Evolutionary conservation across 2,329 filamentous ascomycete genomes (phyloP).

Genomic region (Penicillium sp.): DNA sequence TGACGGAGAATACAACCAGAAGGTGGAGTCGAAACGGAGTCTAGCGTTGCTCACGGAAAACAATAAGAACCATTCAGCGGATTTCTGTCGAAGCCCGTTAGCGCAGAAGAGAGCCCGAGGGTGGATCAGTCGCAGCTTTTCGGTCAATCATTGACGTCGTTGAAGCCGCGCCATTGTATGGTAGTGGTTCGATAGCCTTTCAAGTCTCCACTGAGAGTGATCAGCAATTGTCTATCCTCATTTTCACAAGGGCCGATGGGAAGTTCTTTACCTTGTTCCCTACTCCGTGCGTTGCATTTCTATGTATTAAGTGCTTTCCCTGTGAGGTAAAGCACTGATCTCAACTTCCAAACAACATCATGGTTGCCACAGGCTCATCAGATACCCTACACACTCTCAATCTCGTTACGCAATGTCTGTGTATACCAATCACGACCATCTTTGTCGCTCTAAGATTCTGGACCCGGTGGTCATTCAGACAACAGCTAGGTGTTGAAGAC

Average conservation of each 20-base stretch:
- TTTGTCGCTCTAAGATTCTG: slow-evolving; percentile 35
- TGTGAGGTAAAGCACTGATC: background rate
- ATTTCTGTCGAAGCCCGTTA: background rate
- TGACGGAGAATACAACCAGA: background rate
- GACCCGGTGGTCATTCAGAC: slow-evolving; percentile 33
- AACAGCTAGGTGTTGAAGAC: slow-evolving; percentile 36
- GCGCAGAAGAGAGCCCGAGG: slow-evolving; percentile 7
- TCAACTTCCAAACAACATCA: slow-evolving; percentile 8
- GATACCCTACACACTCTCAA: slow-evolving; percentile 35
- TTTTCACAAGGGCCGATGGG: background rate
- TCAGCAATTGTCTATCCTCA: slow-evolving; percentile 1
- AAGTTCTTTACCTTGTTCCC: slow-evolving; percentile 3
- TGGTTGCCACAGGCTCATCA: slow-evolving; percentile 23
- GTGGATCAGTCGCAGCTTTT: slow-evolving; percentile 1
- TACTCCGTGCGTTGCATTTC: background rate
- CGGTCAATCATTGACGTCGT: slow-evolving; percentile 4
- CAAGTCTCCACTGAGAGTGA: background rate
- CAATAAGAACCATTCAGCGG: slow-evolving; percentile 5
- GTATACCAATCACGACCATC: slow-evolving; percentile 34
- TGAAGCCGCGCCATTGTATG: background rate
- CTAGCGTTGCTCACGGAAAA: slow-evolving; percentile 2
- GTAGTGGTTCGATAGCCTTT: slow-evolving; percentile 4
- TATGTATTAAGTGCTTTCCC: background rate
- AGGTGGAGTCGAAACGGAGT: slow-evolving; percentile 5
- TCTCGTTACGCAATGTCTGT: slow-evolving; percentile 38